These are phyloP conservation scores for Skeletonema menzelii DNA, from an alignment of 108 stramenopile genomes.

Conservation along the genomic window DNA sequence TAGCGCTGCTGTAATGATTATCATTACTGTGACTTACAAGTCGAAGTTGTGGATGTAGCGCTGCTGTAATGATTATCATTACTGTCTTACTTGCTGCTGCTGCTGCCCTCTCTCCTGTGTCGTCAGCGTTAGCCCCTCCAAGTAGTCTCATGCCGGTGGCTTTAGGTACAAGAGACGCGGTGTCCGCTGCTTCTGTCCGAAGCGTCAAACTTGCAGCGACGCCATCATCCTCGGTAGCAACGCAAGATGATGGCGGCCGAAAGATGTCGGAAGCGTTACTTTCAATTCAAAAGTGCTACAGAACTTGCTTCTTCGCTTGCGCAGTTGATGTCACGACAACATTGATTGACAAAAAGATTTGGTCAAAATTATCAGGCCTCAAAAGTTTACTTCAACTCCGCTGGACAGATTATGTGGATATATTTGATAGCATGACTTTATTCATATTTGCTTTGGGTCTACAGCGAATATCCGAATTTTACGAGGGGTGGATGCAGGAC, in stretches of 20 bases:
- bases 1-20: too few species aligned
- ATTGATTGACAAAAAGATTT: conserved; percentile 1
- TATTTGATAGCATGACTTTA: not conserved
- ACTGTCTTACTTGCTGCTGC: too few species aligned
- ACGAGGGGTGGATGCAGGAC: not conserved
- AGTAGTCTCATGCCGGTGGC: not conserved
- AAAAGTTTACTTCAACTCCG: not conserved
- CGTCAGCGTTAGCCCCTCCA: not conserved
- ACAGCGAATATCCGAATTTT: not conserved
- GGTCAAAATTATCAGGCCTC: not conserved
- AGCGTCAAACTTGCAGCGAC: not conserved
- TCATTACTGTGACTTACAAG: too few species aligned
- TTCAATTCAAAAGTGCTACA: not conserved
- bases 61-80: too few species aligned
- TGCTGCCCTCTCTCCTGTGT: too few species aligned
- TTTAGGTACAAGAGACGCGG: not conserved
- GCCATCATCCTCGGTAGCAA: not conserved
- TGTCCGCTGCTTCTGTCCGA: not conserved
- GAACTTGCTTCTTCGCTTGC: not conserved
- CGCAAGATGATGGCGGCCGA: not conserved
- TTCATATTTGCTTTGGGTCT: not conserved
- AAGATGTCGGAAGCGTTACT: not conserved
- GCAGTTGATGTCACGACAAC: not conserved
- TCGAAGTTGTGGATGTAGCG: too few species aligned
- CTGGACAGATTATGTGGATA: conserved; percentile 5